Evolutionary conservation across 1,284 basidiomycete genomes (phyloP), one percentile per base, ranked within the genome.

Genomic region (Porodaedalea pini): DNA sequence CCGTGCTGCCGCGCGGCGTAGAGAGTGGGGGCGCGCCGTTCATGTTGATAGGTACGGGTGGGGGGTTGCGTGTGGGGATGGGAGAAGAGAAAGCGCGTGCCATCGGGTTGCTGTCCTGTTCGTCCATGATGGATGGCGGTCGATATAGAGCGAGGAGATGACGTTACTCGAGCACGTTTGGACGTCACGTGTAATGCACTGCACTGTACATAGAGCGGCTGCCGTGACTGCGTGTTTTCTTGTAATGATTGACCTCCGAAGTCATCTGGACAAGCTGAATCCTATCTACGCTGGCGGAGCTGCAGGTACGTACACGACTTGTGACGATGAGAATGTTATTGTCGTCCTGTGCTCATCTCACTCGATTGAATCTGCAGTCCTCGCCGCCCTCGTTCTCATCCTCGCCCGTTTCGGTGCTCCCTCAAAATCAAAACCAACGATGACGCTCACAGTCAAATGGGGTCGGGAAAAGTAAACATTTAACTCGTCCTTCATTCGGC

Each of bases 381-480:
- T 58, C 58, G 49, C 68, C 62, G 56, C 67, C 50, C 61, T 71
- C 65, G 61, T 73, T 61, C 66, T 75, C 52, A 65, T 72, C 40
- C 67, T 67, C 37, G 61, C 69, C 65, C 61, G 65, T 44, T 62
- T 64, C 55, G 68, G 56, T 59, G 52, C 57, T 54, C 49, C 60
- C 63, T 29, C 41, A 56, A 52, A 52, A 64, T 63, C 60, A 58
- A 45, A 44, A 62, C 55, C 55, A 52, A 21, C 57, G 8, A 80
- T 79, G 76, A 72, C 75, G 67, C 71, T 86, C 63, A 76, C 76
- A 57, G 77, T 87, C 62, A 85, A 85, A 70, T 88, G 84, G 83
- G 81, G 76, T 43, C 76, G 76, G 61, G 82, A 86, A 68, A 76
- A 77, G 75, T 76, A 57, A 37, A 43, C 15, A 43, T 17, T 43